phyloP scores from a whole-genome alignment of 768 basidiomycete genomes.

The Leccinum ochraceum region DNA sequence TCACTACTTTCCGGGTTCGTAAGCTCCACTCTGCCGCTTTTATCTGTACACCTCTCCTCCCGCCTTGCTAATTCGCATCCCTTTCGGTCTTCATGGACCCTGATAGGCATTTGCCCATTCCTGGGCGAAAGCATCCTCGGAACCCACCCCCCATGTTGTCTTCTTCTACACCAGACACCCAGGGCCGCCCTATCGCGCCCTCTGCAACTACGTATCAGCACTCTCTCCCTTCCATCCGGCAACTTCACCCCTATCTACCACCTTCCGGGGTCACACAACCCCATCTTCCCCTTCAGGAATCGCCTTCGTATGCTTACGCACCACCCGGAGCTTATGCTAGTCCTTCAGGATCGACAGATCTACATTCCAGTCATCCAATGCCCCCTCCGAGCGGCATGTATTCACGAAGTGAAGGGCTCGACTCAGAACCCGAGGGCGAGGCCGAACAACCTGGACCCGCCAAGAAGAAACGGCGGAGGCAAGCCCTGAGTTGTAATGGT shows the following conservation, averaged over 20 bases:
- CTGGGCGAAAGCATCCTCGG: slow-evolving; percentile 34
- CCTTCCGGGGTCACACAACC: slow-evolving; percentile 42
- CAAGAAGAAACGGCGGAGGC: slow-evolving; percentile 81
- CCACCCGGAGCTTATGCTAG: slow-evolving; percentile 22
- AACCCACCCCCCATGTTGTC: slow-evolving; percentile 29
- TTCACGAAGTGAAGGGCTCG: slow-evolving; percentile 40
- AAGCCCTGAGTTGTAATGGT: slow-evolving; percentile 87
- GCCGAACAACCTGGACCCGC: slow-evolving; percentile 55
- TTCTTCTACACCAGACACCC: slow-evolving; percentile 27
- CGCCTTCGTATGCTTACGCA: slow-evolving; percentile 31
- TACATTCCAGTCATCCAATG: slow-evolving; percentile 22
- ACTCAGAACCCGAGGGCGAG: slow-evolving; percentile 60
- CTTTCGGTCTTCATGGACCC: slow-evolving; percentile 35
- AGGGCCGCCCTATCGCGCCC: slow-evolving; percentile 29
- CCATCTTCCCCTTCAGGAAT: slow-evolving; percentile 29
- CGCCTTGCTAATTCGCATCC: slow-evolving; percentile 18
- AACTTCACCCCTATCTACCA: slow-evolving; percentile 64
- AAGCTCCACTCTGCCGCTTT: slow-evolving; percentile 24
- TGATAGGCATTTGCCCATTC: slow-evolving; percentile 37
- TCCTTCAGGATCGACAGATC: slow-evolving; percentile 31
- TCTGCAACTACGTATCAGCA: slow-evolving; percentile 27
- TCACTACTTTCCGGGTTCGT: slow-evolving; percentile 25
- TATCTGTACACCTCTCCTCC: slow-evolving; percentile 12
- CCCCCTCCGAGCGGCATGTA: slow-evolving; percentile 26
- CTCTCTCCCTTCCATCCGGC: slow-evolving; percentile 64